Base-by-base conservation (phyloP, 2,329 filamentous ascomycete species). In the Fusarium chaquense region DNA sequence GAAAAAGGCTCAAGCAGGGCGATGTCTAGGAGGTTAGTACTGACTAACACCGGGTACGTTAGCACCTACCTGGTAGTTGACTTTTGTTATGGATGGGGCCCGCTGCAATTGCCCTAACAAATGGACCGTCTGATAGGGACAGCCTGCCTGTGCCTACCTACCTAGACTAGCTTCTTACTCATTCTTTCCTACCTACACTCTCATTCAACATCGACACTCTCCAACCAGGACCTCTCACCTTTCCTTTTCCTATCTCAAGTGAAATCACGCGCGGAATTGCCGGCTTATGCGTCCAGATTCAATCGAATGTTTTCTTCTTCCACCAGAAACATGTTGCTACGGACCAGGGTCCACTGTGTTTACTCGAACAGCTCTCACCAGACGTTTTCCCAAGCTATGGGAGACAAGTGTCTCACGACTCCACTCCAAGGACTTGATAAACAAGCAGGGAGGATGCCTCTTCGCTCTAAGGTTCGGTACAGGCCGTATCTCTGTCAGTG, bases 391-490 rank as follows among this genome's bases (percentile, higher is more conserved):
- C 71, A 44, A 64, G 43, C 54, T 62, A 67, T 69, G 56, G 54
- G 58, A 70, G 64, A 75, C 71, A 73, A 73, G 38, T 72, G 73
- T 75, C 71, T 75, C 67, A 75, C 51, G 53, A 58, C 67, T 71
- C 65, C 73, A 65, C 73, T 38, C 51, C 52, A 44, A 58, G 57
- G 54, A 60, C 44, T 64, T 47, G 57, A 66, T 45, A 44, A 49
- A 26, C 32, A 70, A 67, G 70, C 62, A 74, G 58, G 72, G 72
- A 74, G 62, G 58, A 68, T 50, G 50, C 56, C 41, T 70, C 24
- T 49, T 64, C 26, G 38, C 67, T 51, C 24, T n/a, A 59, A 57
- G 38, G 30, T 32, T 58, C 49, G 58, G 61, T 44, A 51, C 36
- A 46, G 52, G 50, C 60, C 47, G 54, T 62, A 24, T 36, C 49